Evolutionary conservation across 352 stramenopile genomes (phyloP), one percentile per base, ranked within the genome.

Genomic region (Globisporangium spiculum): DNA sequence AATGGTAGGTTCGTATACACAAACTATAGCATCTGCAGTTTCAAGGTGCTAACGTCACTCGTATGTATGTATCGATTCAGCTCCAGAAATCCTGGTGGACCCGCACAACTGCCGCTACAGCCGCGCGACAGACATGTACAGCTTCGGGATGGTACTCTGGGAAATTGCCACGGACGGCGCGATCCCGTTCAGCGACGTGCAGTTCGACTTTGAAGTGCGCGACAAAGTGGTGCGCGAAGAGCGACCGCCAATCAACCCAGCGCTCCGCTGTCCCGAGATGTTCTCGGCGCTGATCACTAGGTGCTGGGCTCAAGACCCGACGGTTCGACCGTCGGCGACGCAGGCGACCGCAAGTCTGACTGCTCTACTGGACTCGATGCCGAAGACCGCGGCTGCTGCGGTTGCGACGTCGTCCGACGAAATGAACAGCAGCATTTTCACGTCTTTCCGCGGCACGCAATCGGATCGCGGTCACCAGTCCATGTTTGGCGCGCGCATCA

Each of bases 71-170:
- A 16, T 10, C 54, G 84, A 72, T 9, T 75, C 80, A 30, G 81
- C 84, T 1, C 84, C 84, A 0, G 84, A 92, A 60, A 83, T 92
- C 60, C 87, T 92, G 77, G 68, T 68, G 41, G 81, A 92, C 69
- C 78, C 84, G 41, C 81, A 84, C 67, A 77, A 89, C 50, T 90
- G 80, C 66, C 75, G 74, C 38, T 92, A 88, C 64, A 90, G 88
- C 64, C 82, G 84, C 24, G 82, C 84, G 60, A 90, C 84, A 30
- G 84, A 92, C 67, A 81, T 92, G 66, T 92, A 90, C 69, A 90
- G 82, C 77, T 92, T 92, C 60, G 84, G 84, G 3, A 75, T 92
- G 71, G 73, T 79, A 60, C 68, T 90, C n/a, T 90, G 84, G 84
- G 81, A 92, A 57, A 84, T 92, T 14, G 64, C 88, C 24, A 85